phyloP scores from a whole-genome alignment of 371 early-diverging fungal species.

The Mortierella sp. region DNA sequence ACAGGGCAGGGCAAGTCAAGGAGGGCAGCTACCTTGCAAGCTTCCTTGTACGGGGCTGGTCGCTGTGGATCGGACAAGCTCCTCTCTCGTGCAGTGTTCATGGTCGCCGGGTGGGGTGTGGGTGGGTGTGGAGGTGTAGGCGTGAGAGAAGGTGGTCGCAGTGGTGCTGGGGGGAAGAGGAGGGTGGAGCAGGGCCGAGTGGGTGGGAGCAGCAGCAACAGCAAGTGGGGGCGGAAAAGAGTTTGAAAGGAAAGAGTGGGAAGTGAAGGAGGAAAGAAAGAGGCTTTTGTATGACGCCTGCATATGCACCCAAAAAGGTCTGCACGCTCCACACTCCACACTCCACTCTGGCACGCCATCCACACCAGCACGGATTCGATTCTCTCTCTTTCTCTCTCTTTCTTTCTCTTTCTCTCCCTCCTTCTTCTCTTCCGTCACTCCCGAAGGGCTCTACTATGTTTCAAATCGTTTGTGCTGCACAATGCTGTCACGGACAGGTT shows the following conservation, averaged over 20 bases:
- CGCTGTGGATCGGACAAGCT: constrained; percentile 9
- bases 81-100: constrained; percentile 13
- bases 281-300: too few species aligned
- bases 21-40: too few species aligned
- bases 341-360: too few species aligned
- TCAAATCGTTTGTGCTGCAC: too few species aligned
- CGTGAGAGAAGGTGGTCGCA: background rate
- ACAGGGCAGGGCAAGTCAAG: too few species aligned
- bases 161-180: background rate
- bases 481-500: too few species aligned
- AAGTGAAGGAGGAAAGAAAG: background rate
- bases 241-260: background rate
- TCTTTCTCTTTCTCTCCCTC: too few species aligned
- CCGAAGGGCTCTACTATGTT: too few species aligned
- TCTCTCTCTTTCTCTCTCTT: too few species aligned
- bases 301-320: too few species aligned
- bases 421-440: too few species aligned
- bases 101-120: background rate
- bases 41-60: constrained; percentile 7
- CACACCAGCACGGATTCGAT: background rate
- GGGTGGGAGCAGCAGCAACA: background rate
- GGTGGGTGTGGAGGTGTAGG: background rate
- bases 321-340: too few species aligned
- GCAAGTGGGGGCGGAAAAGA: background rate
- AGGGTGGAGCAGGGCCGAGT: background rate